Evolutionary conservation across 2,329 filamentous ascomycete genomes (phyloP), one percentile per base, ranked within the genome.

Genomic region (Fusarium globosum): DNA sequence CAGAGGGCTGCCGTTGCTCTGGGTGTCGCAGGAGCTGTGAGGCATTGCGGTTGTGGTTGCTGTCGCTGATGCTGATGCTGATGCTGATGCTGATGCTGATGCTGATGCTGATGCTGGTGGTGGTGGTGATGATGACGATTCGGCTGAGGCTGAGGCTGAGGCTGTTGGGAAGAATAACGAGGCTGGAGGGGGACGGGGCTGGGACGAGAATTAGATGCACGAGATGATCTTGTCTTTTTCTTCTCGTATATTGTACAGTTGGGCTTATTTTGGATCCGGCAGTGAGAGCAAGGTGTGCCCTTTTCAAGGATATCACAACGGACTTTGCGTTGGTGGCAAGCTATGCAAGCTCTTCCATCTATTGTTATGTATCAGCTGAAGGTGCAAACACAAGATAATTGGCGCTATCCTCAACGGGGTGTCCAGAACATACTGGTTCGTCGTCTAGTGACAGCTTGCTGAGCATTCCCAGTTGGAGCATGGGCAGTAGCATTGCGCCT

Each of bases 281-380:
- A 88, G 69, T 86, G 87, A 59, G 86, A 84, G 72, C 86, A 88
- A 1, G 86, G 86, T 2, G 83, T 73, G 20, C 86, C 86, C 38
- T 84, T 83, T 26, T 81, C 72, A 61, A 85, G 81, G 49, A 87
- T 83, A 77, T 88, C 86, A 69, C 86, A 88, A 68, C 85, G 84
- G 56, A 88, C 83, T 76, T 88, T 88, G 64, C 86, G 83, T 56
- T 83, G 84, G 77, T 88, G 86, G 60, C 86, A 88, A 68, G 83
- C 81, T 45, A 85, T 78, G 67, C 86, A 88, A 41, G 86, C 86
- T 69, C 79, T 79, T 49, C 81, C 80, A 41, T 82, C 81, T 82
- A 53, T 20, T 21, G 14, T 23, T 49, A 36, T 28, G 33, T 35
- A 30, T 56, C 30, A 58, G 59, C 42, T 21, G 12, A 49, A 56